Percentiles rank a stretch among this genome's conserved stretches.
These are phyloP conservation scores for Carex kokanica DNA, from an alignment of 176 grass and related monocot genomes.

Conservation along the genomic window DNA sequence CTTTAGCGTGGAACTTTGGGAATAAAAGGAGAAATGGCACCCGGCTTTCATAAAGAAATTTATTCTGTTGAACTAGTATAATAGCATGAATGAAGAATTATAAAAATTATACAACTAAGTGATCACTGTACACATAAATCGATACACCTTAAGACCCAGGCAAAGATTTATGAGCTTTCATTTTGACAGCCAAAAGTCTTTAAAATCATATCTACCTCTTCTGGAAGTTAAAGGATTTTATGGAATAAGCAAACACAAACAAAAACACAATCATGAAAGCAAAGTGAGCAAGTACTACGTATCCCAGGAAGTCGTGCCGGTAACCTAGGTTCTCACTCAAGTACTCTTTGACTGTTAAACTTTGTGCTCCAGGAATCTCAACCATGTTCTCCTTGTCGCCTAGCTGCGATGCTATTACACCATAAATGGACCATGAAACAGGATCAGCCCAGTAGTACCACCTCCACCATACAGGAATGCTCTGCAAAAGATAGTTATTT, in stretches of 20 bases:
- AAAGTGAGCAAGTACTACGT: constrained; percentile 48
- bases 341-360: constrained; percentile 35
- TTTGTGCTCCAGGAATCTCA: constrained; percentile 32
- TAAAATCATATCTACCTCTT: constrained; percentile 36
- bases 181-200: not conserved
- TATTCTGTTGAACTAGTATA: too few relatives aligned
- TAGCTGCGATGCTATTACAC: constrained; percentile 57
- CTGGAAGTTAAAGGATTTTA: constrained; percentile 69
- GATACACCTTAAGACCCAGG: not conserved
- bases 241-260: constrained; percentile 65
- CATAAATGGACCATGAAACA: constrained; percentile 77
- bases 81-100: too few relatives aligned
- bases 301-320: constrained; percentile 54
- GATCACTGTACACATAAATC: constrained; percentile 3
- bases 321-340: constrained; percentile 46
- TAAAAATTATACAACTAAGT: too few relatives aligned
- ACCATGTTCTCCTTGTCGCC: constrained; percentile 26
- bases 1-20: too few relatives aligned
- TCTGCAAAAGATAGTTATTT: constrained; percentile 30
- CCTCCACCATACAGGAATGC: constrained; percentile 84
- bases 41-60: too few relatives aligned
- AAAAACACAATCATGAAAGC: constrained; percentile 58
- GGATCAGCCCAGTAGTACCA: constrained; percentile 93
- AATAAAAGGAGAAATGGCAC: too few relatives aligned
- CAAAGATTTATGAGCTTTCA: not conserved